Conservation (phyloP, 1,139 yeast species). For the Taphrina flavorubra region DNA sequence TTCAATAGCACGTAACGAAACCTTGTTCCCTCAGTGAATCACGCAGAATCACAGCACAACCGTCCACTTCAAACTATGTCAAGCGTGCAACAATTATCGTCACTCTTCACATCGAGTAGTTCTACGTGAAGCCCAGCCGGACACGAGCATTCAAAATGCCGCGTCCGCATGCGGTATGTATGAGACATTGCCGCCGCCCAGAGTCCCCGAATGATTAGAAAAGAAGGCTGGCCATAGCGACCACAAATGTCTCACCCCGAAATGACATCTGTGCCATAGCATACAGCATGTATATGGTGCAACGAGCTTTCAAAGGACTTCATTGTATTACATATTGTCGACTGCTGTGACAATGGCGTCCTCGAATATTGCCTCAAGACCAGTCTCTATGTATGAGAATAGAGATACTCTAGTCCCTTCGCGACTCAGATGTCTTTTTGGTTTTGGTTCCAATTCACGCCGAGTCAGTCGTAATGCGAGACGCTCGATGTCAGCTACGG, state of each 20-base stretch:
- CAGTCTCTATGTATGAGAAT: neutral
- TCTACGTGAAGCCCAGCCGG: too few species aligned
- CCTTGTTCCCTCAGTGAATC: too few species aligned
- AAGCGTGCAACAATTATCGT: too few species aligned
- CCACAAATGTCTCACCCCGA: conserved; percentile 17
- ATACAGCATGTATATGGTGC: neutral
- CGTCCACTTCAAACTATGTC: too few species aligned
- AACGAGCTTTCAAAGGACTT: neutral
- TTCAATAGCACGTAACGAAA: too few species aligned
- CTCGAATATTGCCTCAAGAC: neutral
- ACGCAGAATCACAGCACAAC: too few species aligned
- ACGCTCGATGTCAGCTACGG: neutral
- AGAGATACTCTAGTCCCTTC: neutral
- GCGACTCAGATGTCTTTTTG: neutral
- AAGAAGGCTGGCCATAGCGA: conserved; percentile 6
- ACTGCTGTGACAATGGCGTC: neutral
- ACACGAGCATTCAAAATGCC: neutral
- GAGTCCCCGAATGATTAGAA: neutral
- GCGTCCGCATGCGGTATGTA: neutral
- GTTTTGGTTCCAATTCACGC: neutral
- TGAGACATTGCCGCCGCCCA: neutral
- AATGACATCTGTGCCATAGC: conserved; percentile 1
- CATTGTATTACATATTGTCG: neutral
- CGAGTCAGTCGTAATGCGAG: neutral
- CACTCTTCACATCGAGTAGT: too few species aligned